phyloP scores from a whole-genome alignment of 495 filamentous ascomycete species.

The Pyrenula massariospora region DNA sequence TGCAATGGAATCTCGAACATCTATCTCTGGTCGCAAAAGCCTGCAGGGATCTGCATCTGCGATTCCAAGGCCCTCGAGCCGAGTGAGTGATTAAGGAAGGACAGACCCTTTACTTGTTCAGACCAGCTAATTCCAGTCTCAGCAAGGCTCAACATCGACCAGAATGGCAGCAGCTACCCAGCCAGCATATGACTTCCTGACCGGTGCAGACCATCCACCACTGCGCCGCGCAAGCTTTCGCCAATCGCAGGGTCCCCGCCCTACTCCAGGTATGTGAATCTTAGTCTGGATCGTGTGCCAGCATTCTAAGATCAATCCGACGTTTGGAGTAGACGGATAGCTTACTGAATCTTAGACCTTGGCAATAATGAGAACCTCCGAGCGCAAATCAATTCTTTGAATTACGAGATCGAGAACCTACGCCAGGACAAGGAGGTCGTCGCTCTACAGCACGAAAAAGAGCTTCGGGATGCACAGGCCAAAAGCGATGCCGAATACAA shows the following conservation, averaged over 20 bases:
- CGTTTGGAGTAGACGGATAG: no score
- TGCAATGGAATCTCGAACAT: background rate
- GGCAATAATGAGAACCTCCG: conserved; percentile 50
- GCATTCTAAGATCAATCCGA: no score
- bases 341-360: background rate
- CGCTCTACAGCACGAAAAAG: conserved; percentile 66
- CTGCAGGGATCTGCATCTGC: background rate
- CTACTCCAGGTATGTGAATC: conserved; percentile 1
- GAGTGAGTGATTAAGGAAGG: background rate
- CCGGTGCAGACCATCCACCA: conserved; percentile 30
- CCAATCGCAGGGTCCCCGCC: conserved; percentile 17
- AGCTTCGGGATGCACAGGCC: conserved; percentile 60
- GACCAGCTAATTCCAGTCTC: background rate
- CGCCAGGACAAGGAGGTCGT: conserved; percentile 80
- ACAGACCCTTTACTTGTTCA: background rate
- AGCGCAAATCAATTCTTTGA: conserved; percentile 53
- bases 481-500: conserved; percentile 76
- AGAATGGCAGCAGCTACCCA: conserved; percentile 26
- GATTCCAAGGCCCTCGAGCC: background rate
- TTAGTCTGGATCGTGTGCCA: no score
- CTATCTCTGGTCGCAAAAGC: background rate
- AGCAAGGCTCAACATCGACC: background rate
- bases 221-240: conserved; percentile 23
- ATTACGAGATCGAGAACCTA: conserved; percentile 59
- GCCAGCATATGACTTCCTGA: conserved; percentile 50